phyloP scores from a whole-genome alignment of 2,329 filamentous ascomycete genomes.

The Aspergillus tanneri region DNA sequence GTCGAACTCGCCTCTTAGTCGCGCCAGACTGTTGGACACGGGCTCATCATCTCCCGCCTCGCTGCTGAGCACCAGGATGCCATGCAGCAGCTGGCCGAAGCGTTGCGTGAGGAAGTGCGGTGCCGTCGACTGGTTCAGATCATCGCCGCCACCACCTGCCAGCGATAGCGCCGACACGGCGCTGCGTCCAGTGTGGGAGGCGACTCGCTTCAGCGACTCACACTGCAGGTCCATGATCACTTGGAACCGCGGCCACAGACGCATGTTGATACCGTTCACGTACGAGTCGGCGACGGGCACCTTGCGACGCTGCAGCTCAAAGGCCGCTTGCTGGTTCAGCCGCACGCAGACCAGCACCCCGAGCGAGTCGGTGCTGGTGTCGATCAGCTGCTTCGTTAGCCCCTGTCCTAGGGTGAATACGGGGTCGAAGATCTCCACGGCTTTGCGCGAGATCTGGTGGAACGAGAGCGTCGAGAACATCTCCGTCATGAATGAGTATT shows the following conservation, averaged over 20 bases:
- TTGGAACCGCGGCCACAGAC: slow-evolving; percentile 94
- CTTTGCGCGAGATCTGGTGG: slow-evolving; percentile 75
- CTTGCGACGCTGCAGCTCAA: slow-evolving; percentile 87
- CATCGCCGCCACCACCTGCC: slow-evolving; percentile 50
- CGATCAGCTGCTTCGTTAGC: slow-evolving; percentile 72
- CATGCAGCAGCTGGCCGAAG: slow-evolving; percentile 90
- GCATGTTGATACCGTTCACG: slow-evolving; percentile 92
- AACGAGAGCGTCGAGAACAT: slow-evolving; percentile 83
- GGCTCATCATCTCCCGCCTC: slow-evolving; percentile 95
- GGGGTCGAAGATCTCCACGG: slow-evolving; percentile 83
- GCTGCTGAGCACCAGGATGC: slow-evolving; percentile 77
- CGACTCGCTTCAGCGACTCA: slow-evolving; percentile 71
- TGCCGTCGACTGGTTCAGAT: slow-evolving; percentile 53
- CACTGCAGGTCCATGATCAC: slow-evolving; percentile 90
- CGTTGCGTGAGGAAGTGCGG: slow-evolving; percentile 90
- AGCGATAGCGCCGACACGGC: slow-evolving; percentile 55
- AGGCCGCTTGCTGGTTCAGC: slow-evolving; percentile 89
- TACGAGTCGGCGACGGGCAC: slow-evolving; percentile 87
- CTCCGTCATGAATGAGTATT: slow-evolving; percentile 88
- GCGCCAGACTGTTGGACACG: slow-evolving; percentile 73
- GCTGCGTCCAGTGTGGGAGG: slow-evolving; percentile 48
- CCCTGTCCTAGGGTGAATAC: slow-evolving; percentile 80
- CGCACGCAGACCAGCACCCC: slow-evolving; percentile 89
- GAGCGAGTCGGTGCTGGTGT: slow-evolving; percentile 77
- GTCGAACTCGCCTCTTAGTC: slow-evolving; percentile 79